Evolutionary conservation across 1,139 yeast genomes (phyloP).

Genomic region (Saccharomyces pastorianus): DNA sequence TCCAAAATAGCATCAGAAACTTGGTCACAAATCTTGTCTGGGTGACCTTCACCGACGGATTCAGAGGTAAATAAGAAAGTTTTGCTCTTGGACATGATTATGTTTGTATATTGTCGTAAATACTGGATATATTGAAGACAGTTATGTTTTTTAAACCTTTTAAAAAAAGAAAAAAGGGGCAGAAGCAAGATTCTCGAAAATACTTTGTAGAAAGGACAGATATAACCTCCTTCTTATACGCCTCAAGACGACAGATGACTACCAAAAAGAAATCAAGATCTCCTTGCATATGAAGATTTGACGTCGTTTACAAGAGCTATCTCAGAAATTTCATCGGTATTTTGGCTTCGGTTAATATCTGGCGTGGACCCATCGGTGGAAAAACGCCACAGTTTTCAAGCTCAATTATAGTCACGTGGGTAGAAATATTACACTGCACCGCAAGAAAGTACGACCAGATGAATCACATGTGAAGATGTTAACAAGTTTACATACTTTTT

Average conservation of each 20-base stretch:
- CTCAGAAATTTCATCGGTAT: background rate
- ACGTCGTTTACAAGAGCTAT: background rate
- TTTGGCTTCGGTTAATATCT: background rate
- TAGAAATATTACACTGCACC: background rate
- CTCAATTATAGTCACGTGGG: background rate
- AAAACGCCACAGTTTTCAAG: background rate
- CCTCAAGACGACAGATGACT: background rate
- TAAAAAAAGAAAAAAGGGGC: background rate
- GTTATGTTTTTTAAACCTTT: background rate
- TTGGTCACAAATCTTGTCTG: constrained; percentile 99
- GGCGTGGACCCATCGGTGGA: constrained; percentile 1
- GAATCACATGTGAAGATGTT: background rate
- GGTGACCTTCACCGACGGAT: constrained; percentile 98
- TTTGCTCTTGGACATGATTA: constrained; percentile 2
- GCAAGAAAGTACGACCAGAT: background rate
- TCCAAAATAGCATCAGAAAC: constrained; percentile 97
- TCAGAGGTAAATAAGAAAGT: constrained; percentile 86
- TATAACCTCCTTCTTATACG: background rate
- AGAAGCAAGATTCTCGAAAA: background rate
- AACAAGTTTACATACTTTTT: background rate
- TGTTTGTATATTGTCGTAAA: background rate
- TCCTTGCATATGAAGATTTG: background rate
- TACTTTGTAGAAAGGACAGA: background rate
- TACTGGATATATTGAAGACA: background rate
- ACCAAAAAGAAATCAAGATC: background rate